Conservation (phyloP, 139 green algal genomes). For the Chlorella sp. region DNA sequence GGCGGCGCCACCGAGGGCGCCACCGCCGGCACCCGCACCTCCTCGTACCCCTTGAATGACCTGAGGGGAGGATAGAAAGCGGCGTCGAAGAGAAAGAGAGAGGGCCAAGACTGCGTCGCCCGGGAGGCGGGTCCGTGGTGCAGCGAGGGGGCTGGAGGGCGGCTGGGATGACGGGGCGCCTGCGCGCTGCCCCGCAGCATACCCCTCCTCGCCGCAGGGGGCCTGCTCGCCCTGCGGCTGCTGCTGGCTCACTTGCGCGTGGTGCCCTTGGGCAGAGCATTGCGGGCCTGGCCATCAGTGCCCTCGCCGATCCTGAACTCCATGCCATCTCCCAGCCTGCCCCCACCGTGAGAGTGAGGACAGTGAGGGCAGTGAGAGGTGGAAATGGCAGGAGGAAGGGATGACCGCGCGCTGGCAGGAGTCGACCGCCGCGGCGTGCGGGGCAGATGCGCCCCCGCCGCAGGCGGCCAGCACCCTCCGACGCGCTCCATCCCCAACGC, state of each 20-base stretch:
- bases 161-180: no score
- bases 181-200: no score
- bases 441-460: no score
- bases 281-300: slow-evolving; percentile 11
- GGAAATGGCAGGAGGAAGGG: neutral
- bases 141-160: no score
- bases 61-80: slow-evolving; percentile 34
- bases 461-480: no score
- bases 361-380: neutral
- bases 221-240: no score
- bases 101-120: no score
- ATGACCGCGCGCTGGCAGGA: no score
- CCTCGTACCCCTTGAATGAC: slow-evolving; percentile 86
- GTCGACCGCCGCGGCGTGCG: no score
- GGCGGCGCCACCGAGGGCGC: slow-evolving; percentile 39
- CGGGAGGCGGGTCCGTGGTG: no score
- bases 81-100: neutral
- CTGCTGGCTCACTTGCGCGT: slow-evolving; percentile 51
- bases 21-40: slow-evolving; percentile 80
- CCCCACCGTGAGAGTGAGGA: slow-evolving; percentile 72
- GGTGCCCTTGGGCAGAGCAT: slow-evolving; percentile 64
- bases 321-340: slow-evolving; percentile 39
- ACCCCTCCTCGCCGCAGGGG: no score
- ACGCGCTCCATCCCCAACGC: no score
- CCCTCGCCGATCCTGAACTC: slow-evolving; percentile 60